Base-by-base conservation (phyloP, 2,329 filamentous ascomycete species). In the Penicillium sp. region DNA sequence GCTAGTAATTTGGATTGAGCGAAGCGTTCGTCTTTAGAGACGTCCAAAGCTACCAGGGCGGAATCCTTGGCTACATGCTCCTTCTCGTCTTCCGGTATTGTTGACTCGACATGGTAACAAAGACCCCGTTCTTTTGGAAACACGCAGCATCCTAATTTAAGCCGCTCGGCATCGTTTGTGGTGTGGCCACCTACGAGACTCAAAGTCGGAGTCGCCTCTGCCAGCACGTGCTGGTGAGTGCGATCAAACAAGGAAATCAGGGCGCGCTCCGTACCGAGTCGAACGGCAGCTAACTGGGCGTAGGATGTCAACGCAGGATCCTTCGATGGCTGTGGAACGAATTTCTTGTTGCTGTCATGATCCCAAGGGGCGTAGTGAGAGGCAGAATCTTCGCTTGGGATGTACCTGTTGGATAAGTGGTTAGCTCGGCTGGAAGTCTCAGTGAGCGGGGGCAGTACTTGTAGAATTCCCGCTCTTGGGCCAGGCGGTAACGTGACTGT, bases 231-330 rank as follows among this genome's bases (percentile, higher is more conserved):
- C 56, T 84, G 80, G 44, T 74, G 63, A 4, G 72, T 69, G 4
- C 67, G 67, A 58, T 82, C 81, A 56, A 84, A 82, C 18, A 84
- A 68, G 1, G 81, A 83, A 46, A 84, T 73, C 22, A 82, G 61
- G 15, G 74, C 69, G 27, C 80, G 74, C 20, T 71, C 66, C 4
- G 71, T 73, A n/a, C 74, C 69, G 4, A 82, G 68, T 14, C 77
- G 74, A 50, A 77, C 67, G 5, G 75, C 71, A 1, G 73, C 80
- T 4, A 83, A 72, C 61, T 83, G 79, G 20, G 81, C 80, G 49
- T 82, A 76, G 6, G 78, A 75, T 1, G 79, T 81, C 43, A 84
- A 71, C 49, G 69, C 64, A 9, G 66, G 59, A 49, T 75, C 72
- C 12, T 56, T 57, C 0, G 68, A 73, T 4, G 67, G 59, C 7